Evolutionary conservation across 1,284 basidiomycete species (phyloP).

Genomic region (Cryptococcus deneoformans): DNA sequence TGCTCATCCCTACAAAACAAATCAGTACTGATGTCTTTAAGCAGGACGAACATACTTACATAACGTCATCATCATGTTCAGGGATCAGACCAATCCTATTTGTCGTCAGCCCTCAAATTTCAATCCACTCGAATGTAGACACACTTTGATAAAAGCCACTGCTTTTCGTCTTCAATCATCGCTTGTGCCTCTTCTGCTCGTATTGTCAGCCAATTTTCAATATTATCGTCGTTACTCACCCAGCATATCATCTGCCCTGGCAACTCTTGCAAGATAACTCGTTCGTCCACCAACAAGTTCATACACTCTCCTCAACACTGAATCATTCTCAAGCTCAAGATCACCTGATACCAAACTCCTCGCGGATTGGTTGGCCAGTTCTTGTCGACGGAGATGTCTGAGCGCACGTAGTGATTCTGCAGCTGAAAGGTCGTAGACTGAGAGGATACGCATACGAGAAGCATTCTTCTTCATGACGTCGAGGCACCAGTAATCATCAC

Average conservation of each 20-base stretch:
- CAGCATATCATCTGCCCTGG: slow-evolving; percentile 61
- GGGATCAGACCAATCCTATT: slow-evolving; percentile 59
- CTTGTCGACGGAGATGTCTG: slow-evolving; percentile 54
- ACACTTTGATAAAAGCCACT: slow-evolving; percentile 63
- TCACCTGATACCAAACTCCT: slow-evolving; percentile 9
- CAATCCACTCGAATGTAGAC: neutral
- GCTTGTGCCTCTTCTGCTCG: slow-evolving; percentile 57
- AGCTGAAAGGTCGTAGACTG: slow-evolving; percentile 66
- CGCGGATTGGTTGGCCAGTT: slow-evolving; percentile 20
- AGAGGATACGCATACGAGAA: slow-evolving; percentile 71
- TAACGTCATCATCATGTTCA: slow-evolving; percentile 81
- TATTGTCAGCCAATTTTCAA: neutral
- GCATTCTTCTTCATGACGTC: slow-evolving; percentile 58
- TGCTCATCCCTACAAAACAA: slow-evolving; percentile 51
- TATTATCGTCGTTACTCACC: slow-evolving; percentile 21
- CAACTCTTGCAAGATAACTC: slow-evolving; percentile 66
- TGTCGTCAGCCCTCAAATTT: slow-evolving; percentile 4
- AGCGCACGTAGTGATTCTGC: slow-evolving; percentile 64
- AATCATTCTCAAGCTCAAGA: slow-evolving; percentile 35
- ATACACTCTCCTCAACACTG: slow-evolving; percentile 57
- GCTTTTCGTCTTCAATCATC: slow-evolving; percentile 67
- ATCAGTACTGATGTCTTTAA: neutral
- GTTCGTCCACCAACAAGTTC: slow-evolving; percentile 71
- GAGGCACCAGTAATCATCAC: slow-evolving; percentile 68
- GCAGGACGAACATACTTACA: slow-evolving; percentile 48